These are phyloP conservation scores for Moniliophthora roreri DNA, from an alignment of 1,284 basidiomycete species.

Conservation along the genomic window DNA sequence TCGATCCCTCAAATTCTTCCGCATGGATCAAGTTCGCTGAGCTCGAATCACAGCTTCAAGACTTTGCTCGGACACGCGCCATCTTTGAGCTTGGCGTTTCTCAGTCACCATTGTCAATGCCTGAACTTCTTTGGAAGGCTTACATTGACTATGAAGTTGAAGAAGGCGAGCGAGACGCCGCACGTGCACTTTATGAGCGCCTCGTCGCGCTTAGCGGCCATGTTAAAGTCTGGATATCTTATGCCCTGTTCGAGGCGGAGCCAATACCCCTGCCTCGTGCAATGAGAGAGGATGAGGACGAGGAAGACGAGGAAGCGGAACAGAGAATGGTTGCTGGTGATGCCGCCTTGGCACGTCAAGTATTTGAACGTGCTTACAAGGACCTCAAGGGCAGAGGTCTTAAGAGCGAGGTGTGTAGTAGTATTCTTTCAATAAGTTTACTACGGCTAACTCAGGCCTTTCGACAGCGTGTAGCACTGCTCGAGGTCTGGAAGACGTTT, in stretches of 20 bases:
- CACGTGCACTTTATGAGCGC: conserved; percentile 88
- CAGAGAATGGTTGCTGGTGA: conserved; percentile 72
- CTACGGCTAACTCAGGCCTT: conserved; percentile 9
- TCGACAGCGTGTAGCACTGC: conserved; percentile 76
- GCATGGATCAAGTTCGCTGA: conserved; percentile 99
- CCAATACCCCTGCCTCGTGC: conserved; percentile 64
- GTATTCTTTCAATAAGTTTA: conserved; percentile 1
- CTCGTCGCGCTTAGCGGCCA: conserved; percentile 88
- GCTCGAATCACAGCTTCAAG: conserved; percentile 90
- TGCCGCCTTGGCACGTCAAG: conserved; percentile 63
- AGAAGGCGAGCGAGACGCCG: conserved; percentile 87
- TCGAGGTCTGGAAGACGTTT: conserved; percentile 93
- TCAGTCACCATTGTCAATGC: conserved; percentile 93
- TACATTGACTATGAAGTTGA: conserved; percentile 98
- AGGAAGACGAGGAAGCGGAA: conserved; percentile 61
- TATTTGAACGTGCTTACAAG: conserved; percentile 87
- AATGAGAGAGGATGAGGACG: conserved; percentile 76
- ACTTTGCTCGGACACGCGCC: conserved; percentile 88
- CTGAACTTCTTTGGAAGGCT: conserved; percentile 96
- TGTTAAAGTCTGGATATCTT: conserved; percentile 90
- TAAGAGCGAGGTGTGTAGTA: conserved; percentile 78
- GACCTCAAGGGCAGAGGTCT: conserved; percentile 79
- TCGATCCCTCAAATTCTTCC: conserved; percentile 84
- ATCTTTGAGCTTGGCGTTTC: conserved; percentile 96
- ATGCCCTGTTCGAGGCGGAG: conserved; percentile 75